phyloP scores from a whole-genome alignment of 2,329 filamentous ascomycete species.

The Dendrostoma leiphaemia region DNA sequence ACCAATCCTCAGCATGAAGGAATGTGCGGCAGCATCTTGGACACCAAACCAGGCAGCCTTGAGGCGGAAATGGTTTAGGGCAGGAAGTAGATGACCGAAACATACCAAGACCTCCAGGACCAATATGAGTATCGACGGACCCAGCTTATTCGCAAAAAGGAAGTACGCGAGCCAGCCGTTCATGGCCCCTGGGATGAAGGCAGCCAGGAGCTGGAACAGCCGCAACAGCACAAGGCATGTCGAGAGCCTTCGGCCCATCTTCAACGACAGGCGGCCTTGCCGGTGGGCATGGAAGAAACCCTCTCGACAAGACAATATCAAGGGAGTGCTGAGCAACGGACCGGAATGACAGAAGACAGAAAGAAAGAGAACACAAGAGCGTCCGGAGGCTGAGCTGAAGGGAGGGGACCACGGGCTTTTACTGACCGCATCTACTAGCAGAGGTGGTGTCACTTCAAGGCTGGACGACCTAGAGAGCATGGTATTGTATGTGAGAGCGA shows the following conservation, averaged over 20 bases:
- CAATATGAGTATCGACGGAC: conserved; percentile 27
- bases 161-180: conserved; percentile 34
- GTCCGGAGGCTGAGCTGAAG: background rate
- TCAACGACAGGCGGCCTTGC: background rate
- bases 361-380: background rate
- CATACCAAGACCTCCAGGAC: conserved; percentile 35
- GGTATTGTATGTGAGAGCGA: conserved; percentile 5
- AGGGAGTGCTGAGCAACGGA: background rate
- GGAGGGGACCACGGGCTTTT: background rate
- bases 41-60: conserved; percentile 11
- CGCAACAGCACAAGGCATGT: conserved; percentile 33
- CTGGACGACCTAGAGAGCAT: conserved; percentile 7
- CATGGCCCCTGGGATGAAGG: conserved; percentile 29
- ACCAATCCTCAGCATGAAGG: no score
- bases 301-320: background rate
- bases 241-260: conserved; percentile 25
- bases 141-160: conserved; percentile 27
- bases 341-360: background rate
- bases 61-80: background rate
- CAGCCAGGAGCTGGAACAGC: conserved; percentile 29
- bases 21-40: no score
- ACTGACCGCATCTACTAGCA: background rate
- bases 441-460: conserved; percentile 5
- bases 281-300: background rate
- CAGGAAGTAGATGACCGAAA: background rate